These are phyloP conservation scores for Fusarium stilboides DNA, from an alignment of 2,329 filamentous ascomycete genomes.

Conservation along the genomic window DNA sequence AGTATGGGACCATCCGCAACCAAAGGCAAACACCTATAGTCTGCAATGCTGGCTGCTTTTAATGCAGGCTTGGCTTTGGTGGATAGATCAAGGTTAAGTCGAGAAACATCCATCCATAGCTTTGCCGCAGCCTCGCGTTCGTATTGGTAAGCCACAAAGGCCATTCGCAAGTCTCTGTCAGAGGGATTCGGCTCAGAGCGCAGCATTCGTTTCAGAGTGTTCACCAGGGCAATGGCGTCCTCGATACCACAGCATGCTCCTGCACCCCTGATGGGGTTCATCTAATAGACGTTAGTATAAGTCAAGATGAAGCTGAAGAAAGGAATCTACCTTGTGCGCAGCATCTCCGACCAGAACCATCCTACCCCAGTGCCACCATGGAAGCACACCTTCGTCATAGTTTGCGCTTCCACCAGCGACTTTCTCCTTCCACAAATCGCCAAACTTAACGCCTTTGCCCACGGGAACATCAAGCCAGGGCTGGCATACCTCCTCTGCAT, in stretches of 20 bases:
- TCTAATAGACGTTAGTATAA: slow-evolving; percentile 2
- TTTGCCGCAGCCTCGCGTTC: slow-evolving; percentile 20
- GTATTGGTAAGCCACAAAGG: slow-evolving; percentile 20
- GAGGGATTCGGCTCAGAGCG: slow-evolving; percentile 3
- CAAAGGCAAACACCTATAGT: slow-evolving; percentile 5
- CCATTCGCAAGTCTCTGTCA: not conserved
- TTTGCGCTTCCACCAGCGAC: slow-evolving; percentile 31
- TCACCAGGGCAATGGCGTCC: slow-evolving; percentile 22
- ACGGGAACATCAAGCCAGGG: slow-evolving; percentile 26
- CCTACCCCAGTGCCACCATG: slow-evolving; percentile 32
- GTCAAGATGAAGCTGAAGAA: not conserved
- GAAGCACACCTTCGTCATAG: slow-evolving; percentile 26
- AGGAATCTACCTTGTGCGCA: slow-evolving; percentile 11
- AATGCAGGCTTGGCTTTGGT: slow-evolving; percentile 22
- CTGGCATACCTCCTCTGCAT: slow-evolving; percentile 19
- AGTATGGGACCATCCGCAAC: slow-evolving; percentile 28
- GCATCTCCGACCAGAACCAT: slow-evolving; percentile 33
- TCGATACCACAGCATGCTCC: slow-evolving; percentile 31
- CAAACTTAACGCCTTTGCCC: slow-evolving; percentile 15
- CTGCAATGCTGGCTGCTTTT: slow-evolving; percentile 3
- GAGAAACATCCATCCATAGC: slow-evolving; percentile 22
- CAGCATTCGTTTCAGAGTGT: not conserved
- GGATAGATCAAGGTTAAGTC: slow-evolving; percentile 17
- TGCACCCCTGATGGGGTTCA: slow-evolving; percentile 33
- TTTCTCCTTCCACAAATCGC: slow-evolving; percentile 27